A percentile compares a stretch with the other conserved stretches of the same genome.
Conservation (phyloP, 2,329 filamentous ascomycete genomes). For the Pseudovirgaria hyperparasitica region DNA sequence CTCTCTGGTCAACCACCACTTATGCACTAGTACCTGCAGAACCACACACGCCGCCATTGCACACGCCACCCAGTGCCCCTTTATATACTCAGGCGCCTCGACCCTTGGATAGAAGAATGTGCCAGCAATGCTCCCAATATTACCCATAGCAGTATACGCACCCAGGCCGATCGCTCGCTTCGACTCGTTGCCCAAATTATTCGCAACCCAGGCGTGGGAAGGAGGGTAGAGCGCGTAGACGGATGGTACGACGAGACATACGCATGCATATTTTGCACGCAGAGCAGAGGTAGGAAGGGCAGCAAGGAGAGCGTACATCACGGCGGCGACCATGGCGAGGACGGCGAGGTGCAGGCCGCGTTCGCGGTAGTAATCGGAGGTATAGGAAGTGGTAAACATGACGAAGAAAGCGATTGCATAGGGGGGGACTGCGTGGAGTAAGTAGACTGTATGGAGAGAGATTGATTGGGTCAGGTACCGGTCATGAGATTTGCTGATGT, state of each 20-base stretch:
- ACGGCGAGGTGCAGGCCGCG: conserved; percentile 36
- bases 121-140: conserved; percentile 34
- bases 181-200: conserved; percentile 40
- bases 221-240: conserved; percentile 36
- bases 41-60: conserved; percentile 31
- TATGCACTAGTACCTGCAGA: conserved; percentile 25
- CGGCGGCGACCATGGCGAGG: conserved; percentile 30
- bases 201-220: conserved; percentile 40
- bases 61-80: conserved; percentile 33
- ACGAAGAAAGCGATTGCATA: conserved; percentile 36
- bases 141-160: conserved; percentile 35
- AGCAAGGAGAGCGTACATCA: conserved; percentile 35
- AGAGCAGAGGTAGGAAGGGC: conserved; percentile 39
- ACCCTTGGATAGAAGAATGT: conserved; percentile 36
- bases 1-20: conserved; percentile 35
- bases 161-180: conserved; percentile 36
- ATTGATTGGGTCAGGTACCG: too few relatives aligned
- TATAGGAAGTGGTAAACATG: conserved; percentile 31
- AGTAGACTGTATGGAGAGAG: too few relatives aligned
- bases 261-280: too few relatives aligned
- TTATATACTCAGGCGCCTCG: conserved; percentile 37
- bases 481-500: conserved; percentile 38
- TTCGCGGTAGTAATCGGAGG: conserved; percentile 33
- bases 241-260: conserved; percentile 31
- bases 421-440: too few relatives aligned